These are phyloP conservation scores for Inosperma sp. DNA, from an alignment of 768 basidiomycete genomes.

Conservation along the genomic window DNA sequence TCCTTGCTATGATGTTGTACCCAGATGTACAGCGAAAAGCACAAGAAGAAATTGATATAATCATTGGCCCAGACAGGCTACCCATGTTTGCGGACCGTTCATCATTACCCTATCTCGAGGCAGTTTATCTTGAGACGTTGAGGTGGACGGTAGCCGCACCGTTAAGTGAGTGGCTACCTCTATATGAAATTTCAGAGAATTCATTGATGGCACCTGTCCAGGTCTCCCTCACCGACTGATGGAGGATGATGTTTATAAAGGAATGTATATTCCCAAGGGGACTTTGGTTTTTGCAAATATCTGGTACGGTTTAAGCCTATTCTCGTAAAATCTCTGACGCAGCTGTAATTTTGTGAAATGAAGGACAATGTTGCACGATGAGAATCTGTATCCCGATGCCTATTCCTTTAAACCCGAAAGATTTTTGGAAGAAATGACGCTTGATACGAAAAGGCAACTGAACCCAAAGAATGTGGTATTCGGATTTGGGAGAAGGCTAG, in stretches of 20 bases:
- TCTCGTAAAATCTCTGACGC: too few relatives aligned
- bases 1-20: slow-evolving; percentile 23
- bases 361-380: slow-evolving; percentile 11
- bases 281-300: slow-evolving; percentile 28
- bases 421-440: slow-evolving; percentile 23
- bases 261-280: slow-evolving; percentile 29
- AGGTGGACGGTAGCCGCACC: slow-evolving; percentile 9
- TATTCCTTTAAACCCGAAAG: slow-evolving; percentile 27
- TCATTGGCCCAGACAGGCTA: slow-evolving; percentile 22
- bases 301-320: slow-evolving; percentile 19
- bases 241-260: slow-evolving; percentile 27
- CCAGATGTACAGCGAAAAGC: slow-evolving; percentile 25
- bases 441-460: slow-evolving; percentile 18
- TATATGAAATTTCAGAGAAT: slow-evolving; percentile 6
- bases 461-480: slow-evolving; percentile 27
- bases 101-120: slow-evolving; percentile 19
- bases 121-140: slow-evolving; percentile 10
- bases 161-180: background rate
- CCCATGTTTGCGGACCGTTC: slow-evolving; percentile 24
- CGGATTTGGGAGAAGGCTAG: slow-evolving; percentile 32
- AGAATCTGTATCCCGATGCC: slow-evolving; percentile 7
- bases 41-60: slow-evolving; percentile 24
- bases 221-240: slow-evolving; percentile 11
- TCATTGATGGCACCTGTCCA: slow-evolving; percentile 13
- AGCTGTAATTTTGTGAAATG: background rate